Evolutionary conservation across 805 yeast species (phyloP), one percentile per base, ranked within the genome.

Genomic region (Alloascoidea africana): DNA sequence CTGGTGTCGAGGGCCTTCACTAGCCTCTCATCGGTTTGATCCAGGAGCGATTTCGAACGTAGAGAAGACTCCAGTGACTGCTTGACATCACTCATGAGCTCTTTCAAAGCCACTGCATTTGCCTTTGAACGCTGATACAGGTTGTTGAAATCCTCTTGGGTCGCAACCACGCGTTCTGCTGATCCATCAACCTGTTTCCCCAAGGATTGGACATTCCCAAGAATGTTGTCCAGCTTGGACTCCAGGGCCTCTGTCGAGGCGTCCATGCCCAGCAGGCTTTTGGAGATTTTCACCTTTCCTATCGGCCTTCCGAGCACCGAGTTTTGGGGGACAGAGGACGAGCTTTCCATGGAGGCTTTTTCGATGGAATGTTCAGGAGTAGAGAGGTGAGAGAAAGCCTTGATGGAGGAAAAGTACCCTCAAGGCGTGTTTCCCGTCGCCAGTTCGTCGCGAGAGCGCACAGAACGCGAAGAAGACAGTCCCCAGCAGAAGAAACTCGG

Each of bases 11-110:
- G n/a, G n/a, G 30, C n/a, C n/a, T 23, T 8, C 8, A 23, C 30
- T n/a, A 23, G n/a, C n/a, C n/a, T 23, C n/a, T n/a, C 30, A 23
- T 23, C n/a, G n/a, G 30, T 23, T 23, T 23, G 30, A 23, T 23
- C 30, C n/a, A 23, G n/a, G 8, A 23, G 30, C 8, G 8, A 8
- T n/a, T n/a, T 23, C 8, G 30, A 23, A 23, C n/a, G 8, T n/a
- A 23, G 13, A 8, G 30, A 23, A 8, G 8, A 8, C 30, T 23
- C 30, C 30, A 23, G n/a, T 8, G 30, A 23, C n/a, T 23, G 13
- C n/a, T 23, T 23, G n/a, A 23, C 30, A 23, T 23, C 30, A 8
- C n/a, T 23, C 30, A 23, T 23, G n/a, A 23, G 30, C n/a, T 23
- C 30, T 8, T 23, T 23, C n/a, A 23, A 23, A 23, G 30, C 30